Base-by-base conservation (phyloP, 768 basidiomycete genomes). In the Suillus placidus region DNA sequence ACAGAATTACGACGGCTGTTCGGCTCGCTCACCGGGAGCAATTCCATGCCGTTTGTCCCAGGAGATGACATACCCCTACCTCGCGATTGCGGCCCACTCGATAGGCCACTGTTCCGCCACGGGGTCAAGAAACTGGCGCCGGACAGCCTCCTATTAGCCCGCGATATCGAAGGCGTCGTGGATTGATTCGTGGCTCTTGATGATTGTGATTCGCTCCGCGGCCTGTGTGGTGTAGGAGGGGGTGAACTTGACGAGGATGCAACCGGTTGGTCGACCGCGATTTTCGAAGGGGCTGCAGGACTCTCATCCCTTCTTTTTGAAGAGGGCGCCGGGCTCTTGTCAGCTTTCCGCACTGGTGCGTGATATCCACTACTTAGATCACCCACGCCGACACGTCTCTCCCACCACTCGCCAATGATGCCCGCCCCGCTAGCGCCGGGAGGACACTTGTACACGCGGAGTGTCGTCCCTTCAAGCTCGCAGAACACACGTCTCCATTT, bases 401-500 rank as follows among this genome's bases (percentile, higher is more conserved):
- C 91, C 91, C 91, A 93, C 91, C 90, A 91, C 66, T 86, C 85
- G 67, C 86, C 87, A 56, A 92, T 74, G 54, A 79, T 81, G n/a
- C 84, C 81, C 4, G 82, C 84, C 14, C 83, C 85, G 32, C 80
- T 79, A 2, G 71, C 72, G 16, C 75, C 76, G 1, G 79, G 74
- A 42, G 80, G 80, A 64, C 80, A 85, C 66, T 84, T 84, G 76
- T 93, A 94, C 64, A 98, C 83, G 69, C 86, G 85, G 74, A 99
- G 88, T 67, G 83, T 81, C n/a, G 97, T 98, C 55, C 97, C 97
- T 72, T 97, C 94, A 34, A 99, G 79, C 71, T 96, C 92, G 73
- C 94, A 93, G 69, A 95, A 83, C 60, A 91, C 88, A 60, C 92
- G 82, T 66, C 92, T 86, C 97, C 97, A 99, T 73, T 94, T 93